Percentiles rank a stretch among this genome's conserved stretches.
Evolutionary conservation across 306 rosid genomes (phyloP).

Genomic region (Vigna radiata): DNA sequence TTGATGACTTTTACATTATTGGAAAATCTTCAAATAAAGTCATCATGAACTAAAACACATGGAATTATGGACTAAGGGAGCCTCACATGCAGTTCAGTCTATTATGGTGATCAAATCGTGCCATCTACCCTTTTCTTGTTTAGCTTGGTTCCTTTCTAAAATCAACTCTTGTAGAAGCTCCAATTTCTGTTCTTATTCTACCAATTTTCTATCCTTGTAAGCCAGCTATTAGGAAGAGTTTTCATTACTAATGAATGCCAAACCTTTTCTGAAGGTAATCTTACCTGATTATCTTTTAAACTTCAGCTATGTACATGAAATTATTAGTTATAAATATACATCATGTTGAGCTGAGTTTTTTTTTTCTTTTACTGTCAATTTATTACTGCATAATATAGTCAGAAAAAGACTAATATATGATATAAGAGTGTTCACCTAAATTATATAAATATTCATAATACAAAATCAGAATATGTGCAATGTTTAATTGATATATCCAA

Average conservation of each 20-base stretch:
- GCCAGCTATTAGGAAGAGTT: neutral
- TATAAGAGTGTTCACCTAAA: neutral
- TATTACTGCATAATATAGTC: neutral
- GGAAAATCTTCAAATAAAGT: slow-evolving; percentile 2
- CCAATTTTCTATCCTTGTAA: neutral
- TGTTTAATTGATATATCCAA: neutral
- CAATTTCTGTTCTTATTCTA: neutral
- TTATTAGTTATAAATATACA: neutral
- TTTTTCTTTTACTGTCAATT: neutral
- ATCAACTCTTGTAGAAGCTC: neutral
- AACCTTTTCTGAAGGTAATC: neutral
- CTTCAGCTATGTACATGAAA: neutral
- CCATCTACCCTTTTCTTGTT: neutral
- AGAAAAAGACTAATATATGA: neutral
- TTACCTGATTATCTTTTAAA: neutral
- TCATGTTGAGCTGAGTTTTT: neutral
- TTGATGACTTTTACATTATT: slow-evolving; percentile 1
- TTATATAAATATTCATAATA: neutral
- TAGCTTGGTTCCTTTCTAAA: neutral
- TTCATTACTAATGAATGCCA: neutral
- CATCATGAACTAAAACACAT: neutral
- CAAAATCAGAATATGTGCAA: neutral
- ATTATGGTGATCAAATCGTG: neutral
- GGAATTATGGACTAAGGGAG: neutral
- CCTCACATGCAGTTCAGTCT: neutral